Evolutionary conservation across 495 filamentous ascomycete genomes (phyloP), one percentile per base, ranked within the genome.

Genomic region (Penicillium bovifimosum): DNA sequence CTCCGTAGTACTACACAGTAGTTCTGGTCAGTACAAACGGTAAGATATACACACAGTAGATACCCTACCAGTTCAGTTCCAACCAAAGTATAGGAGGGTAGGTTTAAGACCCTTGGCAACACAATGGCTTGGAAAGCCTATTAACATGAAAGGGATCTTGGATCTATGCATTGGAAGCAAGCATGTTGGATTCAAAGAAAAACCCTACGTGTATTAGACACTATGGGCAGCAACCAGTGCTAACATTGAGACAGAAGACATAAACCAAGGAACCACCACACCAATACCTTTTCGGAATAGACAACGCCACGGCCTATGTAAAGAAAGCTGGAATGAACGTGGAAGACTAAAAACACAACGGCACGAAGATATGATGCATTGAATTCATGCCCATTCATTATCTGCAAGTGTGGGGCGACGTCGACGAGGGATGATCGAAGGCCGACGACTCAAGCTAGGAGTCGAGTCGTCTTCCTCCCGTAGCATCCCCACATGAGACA

Each of bases 341-440:
- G 33, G 47, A 51, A 59, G 52, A 14, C n/a, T 11, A 39, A 6
- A 42, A 50, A 39, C 3, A 35, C 48, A 56, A 38, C 26, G 34
- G 28, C 43, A 50, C 28, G 48, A 42, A 54, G 34, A 50, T 55
- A 36, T 34, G 45, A 55, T 39, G 29, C 32, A 40, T 16, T 13
- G 32, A 24, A 27, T 17, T 58, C 50, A 70, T 36, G 62, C 52
- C 68, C 71, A 73, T 38, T 76, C 74, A 28, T 67, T 53, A 39
- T 76, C 73, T 16, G 61, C 58, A 38, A 65, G 62, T 11, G 68
- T 70, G 13, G 68, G 68, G 8, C 70, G 68, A 27, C 70, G 68
- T 27, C 72, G 69, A 40, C 72, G 64, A 27, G 72, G 69, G 41
- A 74, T 63, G 18, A 75, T 60, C 0, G 72, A 73, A 32, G 59